Conservation (phyloP, 371 early-diverging fungal genomes). For the Mucor plumbeus region DNA sequence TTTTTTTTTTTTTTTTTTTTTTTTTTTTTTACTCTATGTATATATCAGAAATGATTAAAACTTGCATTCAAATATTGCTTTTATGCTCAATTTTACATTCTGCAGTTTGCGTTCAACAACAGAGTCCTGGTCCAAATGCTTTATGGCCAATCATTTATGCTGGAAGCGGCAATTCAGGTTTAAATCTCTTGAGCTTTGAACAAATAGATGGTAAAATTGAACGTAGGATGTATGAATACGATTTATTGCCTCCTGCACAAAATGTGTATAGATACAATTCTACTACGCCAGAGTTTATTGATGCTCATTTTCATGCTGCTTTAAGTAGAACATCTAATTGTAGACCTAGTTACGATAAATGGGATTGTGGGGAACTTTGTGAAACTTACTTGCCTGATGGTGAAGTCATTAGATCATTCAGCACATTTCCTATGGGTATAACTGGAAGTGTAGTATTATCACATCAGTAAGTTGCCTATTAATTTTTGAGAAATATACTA, state of each 20-base stretch:
- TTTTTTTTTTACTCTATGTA: background rate
- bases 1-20: background rate
- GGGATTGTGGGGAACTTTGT: constrained; percentile 29
- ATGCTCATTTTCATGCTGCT: constrained; percentile 8
- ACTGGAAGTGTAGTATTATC: constrained; percentile 22
- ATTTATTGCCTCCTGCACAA: background rate
- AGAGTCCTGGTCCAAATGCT: background rate
- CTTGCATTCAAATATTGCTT: background rate
- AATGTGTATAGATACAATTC: background rate
- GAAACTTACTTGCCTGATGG: constrained; percentile 22
- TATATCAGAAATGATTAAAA: background rate
- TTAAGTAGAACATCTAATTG: constrained; percentile 25
- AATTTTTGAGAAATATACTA: too few relatives aligned
- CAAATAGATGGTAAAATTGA: background rate
- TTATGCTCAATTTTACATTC: background rate
- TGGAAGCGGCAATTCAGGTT: background rate
- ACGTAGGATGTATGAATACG: background rate
- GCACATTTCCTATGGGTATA: constrained; percentile 22
- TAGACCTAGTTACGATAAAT: constrained; percentile 26
- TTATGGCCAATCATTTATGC: constrained; percentile 6
- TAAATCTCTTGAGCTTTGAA: background rate
- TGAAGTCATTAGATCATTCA: constrained; percentile 20
- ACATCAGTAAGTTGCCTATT: constrained; percentile 10
- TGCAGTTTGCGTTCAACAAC: background rate
- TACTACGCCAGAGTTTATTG: background rate